Base-by-base conservation (phyloP, 2,329 filamentous ascomycete species). In the Emmonsiellopsis sp. region DNA sequence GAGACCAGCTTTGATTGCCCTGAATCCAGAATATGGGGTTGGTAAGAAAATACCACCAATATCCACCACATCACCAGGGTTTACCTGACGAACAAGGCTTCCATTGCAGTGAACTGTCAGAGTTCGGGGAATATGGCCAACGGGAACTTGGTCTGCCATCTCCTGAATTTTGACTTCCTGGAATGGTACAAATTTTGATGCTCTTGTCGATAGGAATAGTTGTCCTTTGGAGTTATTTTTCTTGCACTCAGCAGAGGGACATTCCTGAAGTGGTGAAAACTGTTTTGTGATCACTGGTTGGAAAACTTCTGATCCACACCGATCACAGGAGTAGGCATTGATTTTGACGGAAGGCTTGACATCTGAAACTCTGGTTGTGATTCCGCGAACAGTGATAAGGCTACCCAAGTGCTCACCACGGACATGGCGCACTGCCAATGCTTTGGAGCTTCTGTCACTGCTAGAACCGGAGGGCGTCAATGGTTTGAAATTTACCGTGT, bases 121-220 rank as follows among this genome's bases (percentile, higher is more conserved):
- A 54, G 89, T 89, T 55, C 93, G 83, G 34, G 93, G 93, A 62
- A 98, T 98, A 68, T 98, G 93, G 49, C 93, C 93, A 58, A 98
- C 94, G 6, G 93, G 93, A 0, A 98, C 93, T 70, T 98, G 93
- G 68, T 98, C 93, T n/a, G 93, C 90, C 83, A 97, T 88, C 68
- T 98, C 93, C 71, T 98, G 93, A 53, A 98, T 90, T 75, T 97
- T 97, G 71, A 97, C 84, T 71, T 98, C 93, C 71, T 98, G 93
- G 76, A 98, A 98, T 3, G 93, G 90, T 64, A 95, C 74, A 66
- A 97, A 98, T 65, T 97, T 98, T 50, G 91, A 96, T 0, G 92
- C 93, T 62, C 93, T 82, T n/a, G 91, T 94, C 0, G 92, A 96
- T 39, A 94, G 83, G 68, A 95, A 92, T 40, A 98, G 80, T 69